A percentile compares a stretch with the other conserved stretches of the same genome.
phyloP scores from a whole-genome alignment of 1,139 yeast species.

The Saccharomycopsis hybrid region DNA sequence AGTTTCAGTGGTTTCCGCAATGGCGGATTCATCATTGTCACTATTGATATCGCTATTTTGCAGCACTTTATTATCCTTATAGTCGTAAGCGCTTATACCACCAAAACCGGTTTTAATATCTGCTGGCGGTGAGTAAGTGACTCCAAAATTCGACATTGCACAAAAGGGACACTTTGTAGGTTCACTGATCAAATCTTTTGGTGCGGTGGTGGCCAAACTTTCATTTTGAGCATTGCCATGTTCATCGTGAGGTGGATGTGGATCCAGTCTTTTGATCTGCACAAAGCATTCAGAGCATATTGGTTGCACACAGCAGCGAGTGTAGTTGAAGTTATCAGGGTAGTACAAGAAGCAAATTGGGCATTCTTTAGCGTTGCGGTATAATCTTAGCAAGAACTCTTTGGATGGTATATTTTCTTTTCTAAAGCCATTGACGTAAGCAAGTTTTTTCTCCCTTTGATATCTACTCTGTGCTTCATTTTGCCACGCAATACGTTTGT shows the following conservation, averaged over 20 bases:
- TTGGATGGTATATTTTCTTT: conserved; percentile 33
- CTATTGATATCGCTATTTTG: conserved; percentile 13
- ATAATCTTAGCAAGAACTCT: conserved; percentile 44
- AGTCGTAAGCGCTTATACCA: conserved; percentile 40
- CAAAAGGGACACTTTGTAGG: conserved; percentile 93
- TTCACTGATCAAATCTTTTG: conserved; percentile 70
- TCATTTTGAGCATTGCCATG: conserved; percentile 26
- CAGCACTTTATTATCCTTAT: not conserved
- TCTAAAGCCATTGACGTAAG: conserved; percentile 16
- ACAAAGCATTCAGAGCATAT: conserved; percentile 97
- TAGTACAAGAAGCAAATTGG: conserved; percentile 90
- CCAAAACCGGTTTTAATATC: conserved; percentile 49
- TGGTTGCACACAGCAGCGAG: conserved; percentile 91
- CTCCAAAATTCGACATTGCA: conserved; percentile 81
- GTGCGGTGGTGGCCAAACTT: conserved; percentile 25
- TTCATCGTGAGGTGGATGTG: conserved; percentile 86
- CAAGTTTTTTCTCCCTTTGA: conserved; percentile 34
- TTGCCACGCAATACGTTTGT: conserved; percentile 46
- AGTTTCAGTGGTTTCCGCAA: not conserved
- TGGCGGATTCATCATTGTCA: not conserved
- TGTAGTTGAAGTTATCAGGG: conserved; percentile 70
- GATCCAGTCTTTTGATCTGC: conserved; percentile 88
- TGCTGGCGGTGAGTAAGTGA: conserved; percentile 68
- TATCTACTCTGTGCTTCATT: conserved; percentile 45
- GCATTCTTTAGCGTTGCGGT: conserved; percentile 69